Conservation (phyloP, 768 basidiomycete genomes). For the Russula brevipes region DNA sequence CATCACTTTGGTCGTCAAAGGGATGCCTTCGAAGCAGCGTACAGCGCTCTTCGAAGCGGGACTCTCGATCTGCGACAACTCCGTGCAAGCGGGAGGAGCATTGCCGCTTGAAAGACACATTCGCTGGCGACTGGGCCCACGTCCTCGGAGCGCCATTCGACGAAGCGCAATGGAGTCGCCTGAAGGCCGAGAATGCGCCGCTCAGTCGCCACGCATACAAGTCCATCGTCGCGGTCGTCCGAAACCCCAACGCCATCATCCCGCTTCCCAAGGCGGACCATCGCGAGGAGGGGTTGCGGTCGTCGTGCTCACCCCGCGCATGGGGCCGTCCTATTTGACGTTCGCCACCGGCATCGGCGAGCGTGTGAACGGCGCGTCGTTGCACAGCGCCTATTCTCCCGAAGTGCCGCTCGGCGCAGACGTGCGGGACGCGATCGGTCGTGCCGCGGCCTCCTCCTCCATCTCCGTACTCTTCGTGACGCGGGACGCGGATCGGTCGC, state of each 20-base stretch:
- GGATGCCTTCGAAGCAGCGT: slow-evolving; percentile 49
- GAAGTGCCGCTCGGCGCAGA: slow-evolving; percentile 18
- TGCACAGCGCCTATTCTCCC: slow-evolving; percentile 45
- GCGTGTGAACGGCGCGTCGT: slow-evolving; percentile 31
- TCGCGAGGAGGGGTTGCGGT: slow-evolving; percentile 22
- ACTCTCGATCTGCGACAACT: slow-evolving; percentile 38
- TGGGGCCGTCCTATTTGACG: slow-evolving; percentile 50
- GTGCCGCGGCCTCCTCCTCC: slow-evolving; percentile 15
- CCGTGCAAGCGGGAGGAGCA: slow-evolving; percentile 40
- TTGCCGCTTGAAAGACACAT: slow-evolving; percentile 48
- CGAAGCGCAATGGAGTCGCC: slow-evolving; percentile 30
- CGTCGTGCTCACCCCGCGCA: slow-evolving; percentile 50
- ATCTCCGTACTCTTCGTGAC: slow-evolving; percentile 46
- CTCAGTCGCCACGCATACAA: slow-evolving; percentile 48
- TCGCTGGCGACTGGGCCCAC: slow-evolving; percentile 45
- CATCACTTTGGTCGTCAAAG: slow-evolving; percentile 52
- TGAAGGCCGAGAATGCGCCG: slow-evolving; percentile 38
- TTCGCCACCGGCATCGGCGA: slow-evolving; percentile 40
- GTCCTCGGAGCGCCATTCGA: slow-evolving; percentile 31
- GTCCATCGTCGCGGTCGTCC: slow-evolving; percentile 44
- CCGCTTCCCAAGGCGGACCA: slow-evolving; percentile 29
- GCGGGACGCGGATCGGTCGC: slow-evolving; percentile 51
- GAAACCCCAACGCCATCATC: slow-evolving; percentile 35
- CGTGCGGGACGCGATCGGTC: slow-evolving; percentile 18
- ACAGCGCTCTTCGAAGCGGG: slow-evolving; percentile 45